A percentile compares a stretch with the other conserved stretches of the same genome.
Conservation (phyloP, 352 stramenopile genomes). For the Thalassiosira livingstoniorum region DNA sequence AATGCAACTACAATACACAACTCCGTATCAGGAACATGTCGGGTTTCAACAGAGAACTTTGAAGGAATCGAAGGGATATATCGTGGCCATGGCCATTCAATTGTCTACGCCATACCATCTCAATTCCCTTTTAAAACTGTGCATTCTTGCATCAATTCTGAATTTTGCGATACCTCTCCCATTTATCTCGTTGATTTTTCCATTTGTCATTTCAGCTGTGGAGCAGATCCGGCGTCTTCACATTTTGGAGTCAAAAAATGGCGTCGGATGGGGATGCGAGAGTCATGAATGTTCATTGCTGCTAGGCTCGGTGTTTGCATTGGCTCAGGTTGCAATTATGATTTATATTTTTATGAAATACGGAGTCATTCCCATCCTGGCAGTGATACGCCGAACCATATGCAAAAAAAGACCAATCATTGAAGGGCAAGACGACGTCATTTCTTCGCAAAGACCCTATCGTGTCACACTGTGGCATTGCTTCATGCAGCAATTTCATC, state of each 20-base stretch:
- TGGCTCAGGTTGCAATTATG: slow-evolving; percentile 38
- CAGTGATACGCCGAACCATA: background rate
- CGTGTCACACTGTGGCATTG: background rate
- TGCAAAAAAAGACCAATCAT: background rate
- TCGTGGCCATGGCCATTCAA: slow-evolving; percentile 43
- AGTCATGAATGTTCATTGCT: slow-evolving; percentile 53
- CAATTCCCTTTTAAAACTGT: slow-evolving; percentile 50
- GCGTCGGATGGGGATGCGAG: background rate
- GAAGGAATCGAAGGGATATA: slow-evolving; percentile 33
- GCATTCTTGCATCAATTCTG: slow-evolving; percentile 22
- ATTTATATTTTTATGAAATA: slow-evolving; percentile 41
- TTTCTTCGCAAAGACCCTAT: slow-evolving; percentile 10
- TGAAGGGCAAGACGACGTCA: background rate
- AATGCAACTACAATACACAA: slow-evolving; percentile 14
- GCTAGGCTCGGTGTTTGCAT: slow-evolving; percentile 42
- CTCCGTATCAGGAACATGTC: slow-evolving; percentile 16
- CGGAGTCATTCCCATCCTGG: slow-evolving; percentile 14
- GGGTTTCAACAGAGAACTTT: slow-evolving; percentile 18
- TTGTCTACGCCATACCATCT: slow-evolving; percentile 51
- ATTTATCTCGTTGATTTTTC: slow-evolving; percentile 32
- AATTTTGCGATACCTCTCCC: no score
- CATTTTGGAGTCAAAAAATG: background rate
- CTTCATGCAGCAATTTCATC: background rate
- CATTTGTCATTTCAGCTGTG: slow-evolving; percentile 28
- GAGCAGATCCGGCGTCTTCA: background rate